phyloP scores from a whole-genome alignment of 306 rosid genomes.

The Ormosia emarginata region DNA sequence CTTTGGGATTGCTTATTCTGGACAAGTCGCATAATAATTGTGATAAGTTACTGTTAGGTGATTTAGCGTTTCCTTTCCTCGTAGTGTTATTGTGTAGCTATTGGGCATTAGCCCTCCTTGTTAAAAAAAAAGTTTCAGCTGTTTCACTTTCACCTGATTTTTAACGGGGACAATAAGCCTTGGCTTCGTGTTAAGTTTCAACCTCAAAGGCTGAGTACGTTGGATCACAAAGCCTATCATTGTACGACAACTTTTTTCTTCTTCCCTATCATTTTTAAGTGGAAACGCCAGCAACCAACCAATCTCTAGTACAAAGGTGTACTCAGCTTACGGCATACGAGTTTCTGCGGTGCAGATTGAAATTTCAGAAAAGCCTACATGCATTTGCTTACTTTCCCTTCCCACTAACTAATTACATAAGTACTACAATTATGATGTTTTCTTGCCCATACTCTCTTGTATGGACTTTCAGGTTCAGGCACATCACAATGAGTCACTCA shows the following conservation, averaged over 20 bases:
- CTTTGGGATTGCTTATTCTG: no score
- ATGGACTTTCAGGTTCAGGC: background rate
- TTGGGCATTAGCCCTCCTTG: no score
- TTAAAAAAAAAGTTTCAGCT: background rate
- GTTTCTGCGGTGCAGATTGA: background rate
- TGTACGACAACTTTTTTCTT: background rate
- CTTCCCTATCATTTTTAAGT: background rate
- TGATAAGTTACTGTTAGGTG: no score
- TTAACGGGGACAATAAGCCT: background rate
- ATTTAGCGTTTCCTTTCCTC: no score
- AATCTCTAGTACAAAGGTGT: background rate
- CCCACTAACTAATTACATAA: background rate
- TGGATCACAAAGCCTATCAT: conserved; percentile 8
- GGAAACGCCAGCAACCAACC: background rate
- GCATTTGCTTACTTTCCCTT: background rate
- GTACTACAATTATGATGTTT: background rate
- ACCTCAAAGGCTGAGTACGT: background rate
- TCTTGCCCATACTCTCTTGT: background rate
- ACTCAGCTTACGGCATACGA: conserved; percentile 3
- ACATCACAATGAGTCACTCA: background rate
- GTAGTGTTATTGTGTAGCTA: no score
- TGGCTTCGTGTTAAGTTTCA: conserved; percentile 1
- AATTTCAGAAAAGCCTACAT: background rate
- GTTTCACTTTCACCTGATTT: conserved; percentile 7
- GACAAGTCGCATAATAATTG: no score